phyloP scores from a whole-genome alignment of 2,329 filamentous ascomycete species.

The Trichoderma sp. region DNA sequence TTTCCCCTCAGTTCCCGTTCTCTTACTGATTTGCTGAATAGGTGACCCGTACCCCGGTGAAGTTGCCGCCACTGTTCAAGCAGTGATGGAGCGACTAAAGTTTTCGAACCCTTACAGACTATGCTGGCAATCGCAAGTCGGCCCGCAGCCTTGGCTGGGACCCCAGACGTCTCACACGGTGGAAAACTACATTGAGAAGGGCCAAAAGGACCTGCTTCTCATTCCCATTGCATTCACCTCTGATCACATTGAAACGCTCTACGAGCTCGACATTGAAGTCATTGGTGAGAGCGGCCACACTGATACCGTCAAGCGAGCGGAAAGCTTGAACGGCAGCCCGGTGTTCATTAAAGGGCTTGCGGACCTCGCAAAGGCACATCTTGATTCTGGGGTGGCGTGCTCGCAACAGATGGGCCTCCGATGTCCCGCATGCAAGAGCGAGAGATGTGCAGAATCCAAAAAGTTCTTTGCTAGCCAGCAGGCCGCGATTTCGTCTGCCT shows the following conservation, averaged over 20 bases:
- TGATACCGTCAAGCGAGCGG: constrained; percentile 84
- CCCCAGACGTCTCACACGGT: constrained; percentile 91
- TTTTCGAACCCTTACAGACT: constrained; percentile 91
- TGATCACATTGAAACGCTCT: constrained; percentile 98
- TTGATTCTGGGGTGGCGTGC: constrained; percentile 68
- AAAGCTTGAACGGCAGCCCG: constrained; percentile 87
- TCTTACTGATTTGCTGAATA: constrained; percentile 37
- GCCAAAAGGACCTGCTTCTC: constrained; percentile 86
- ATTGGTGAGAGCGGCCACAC: constrained; percentile 82
- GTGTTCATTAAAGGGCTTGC: constrained; percentile 91
- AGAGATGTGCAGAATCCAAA: constrained; percentile 79
- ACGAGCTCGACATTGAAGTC: constrained; percentile 91
- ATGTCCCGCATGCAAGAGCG: constrained; percentile 91
- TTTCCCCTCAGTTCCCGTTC: constrained; percentile 34
- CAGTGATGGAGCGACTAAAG: constrained; percentile 89
- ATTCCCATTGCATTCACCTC: constrained; percentile 97
- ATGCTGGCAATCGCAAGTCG: constrained; percentile 98
- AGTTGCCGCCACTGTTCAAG: constrained; percentile 92
- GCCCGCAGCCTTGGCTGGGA: constrained; percentile 91
- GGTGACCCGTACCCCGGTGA: constrained; percentile 94
- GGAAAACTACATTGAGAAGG: constrained; percentile 84
- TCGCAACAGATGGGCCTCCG: constrained; percentile 86
- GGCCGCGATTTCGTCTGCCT: constrained; percentile 27
- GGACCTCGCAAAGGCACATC: constrained; percentile 80
- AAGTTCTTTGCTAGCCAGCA: constrained; percentile 62